These are phyloP conservation scores for sweet orange (Citrus sinensis) DNA, from an alignment of 345 rosid species.

Conservation along the genomic window DNA sequence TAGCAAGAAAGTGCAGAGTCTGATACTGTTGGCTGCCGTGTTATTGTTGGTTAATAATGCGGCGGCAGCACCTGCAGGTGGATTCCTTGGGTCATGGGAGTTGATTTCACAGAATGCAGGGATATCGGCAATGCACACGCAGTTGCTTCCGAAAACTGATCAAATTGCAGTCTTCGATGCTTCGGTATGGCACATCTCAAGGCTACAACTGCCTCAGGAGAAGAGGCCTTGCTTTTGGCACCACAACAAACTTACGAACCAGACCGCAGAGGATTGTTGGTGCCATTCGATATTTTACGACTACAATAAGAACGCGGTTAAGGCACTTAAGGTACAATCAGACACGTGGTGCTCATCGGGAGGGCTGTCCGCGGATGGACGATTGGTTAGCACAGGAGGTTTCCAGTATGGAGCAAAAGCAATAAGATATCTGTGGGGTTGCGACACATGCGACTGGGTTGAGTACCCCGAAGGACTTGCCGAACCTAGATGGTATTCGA, in stretches of 20 bases:
- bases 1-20: too few species aligned
- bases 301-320: conserved; percentile 19
- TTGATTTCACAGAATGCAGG: conserved; percentile 53
- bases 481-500: conserved; percentile 76
- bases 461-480: conserved; percentile 65
- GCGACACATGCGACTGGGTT: conserved; percentile 48
- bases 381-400: conserved; percentile 77
- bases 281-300: conserved; percentile 62
- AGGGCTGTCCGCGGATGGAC: conserved; percentile 61
- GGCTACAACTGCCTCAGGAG: conserved; percentile 21
- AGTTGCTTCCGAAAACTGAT: conserved; percentile 58
- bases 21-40: too few species aligned
- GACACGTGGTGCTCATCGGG: conserved; percentile 99
- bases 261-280: conserved; percentile 44
- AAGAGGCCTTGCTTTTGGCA: conserved; percentile 27
- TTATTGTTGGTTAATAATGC: conserved; percentile 12
- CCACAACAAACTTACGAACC: background rate
- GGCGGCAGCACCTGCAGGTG: background rate
- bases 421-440: conserved; percentile 39
- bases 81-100: conserved; percentile 56
- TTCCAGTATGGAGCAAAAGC: conserved; percentile 55
- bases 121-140: conserved; percentile 80
- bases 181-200: conserved; percentile 40
- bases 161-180: conserved; percentile 34
- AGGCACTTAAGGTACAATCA: conserved; percentile 12